Percentiles rank a stretch among this genome's conserved stretches.
Conservation (phyloP, 2,329 filamentous ascomycete genomes). For the Emergomyces africanus region DNA sequence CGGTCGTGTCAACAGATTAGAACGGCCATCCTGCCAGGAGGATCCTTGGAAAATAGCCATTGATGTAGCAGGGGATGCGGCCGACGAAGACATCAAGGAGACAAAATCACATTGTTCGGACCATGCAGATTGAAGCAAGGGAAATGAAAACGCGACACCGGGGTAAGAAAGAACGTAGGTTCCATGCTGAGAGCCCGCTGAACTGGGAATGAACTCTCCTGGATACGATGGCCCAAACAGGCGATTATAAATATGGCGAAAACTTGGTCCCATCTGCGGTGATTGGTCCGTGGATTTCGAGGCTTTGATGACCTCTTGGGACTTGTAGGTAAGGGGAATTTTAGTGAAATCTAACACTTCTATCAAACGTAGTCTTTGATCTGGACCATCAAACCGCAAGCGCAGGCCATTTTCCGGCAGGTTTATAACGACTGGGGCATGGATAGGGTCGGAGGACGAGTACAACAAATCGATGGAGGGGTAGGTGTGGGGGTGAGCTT, state of each 20-base stretch:
- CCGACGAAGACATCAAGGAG: constrained; percentile 65
- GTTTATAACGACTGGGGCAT: constrained; percentile 58
- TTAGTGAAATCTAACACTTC: constrained; percentile 86
- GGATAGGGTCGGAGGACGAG: constrained; percentile 60
- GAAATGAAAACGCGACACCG: constrained; percentile 85
- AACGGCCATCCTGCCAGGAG: constrained; percentile 77
- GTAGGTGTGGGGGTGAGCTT: constrained; percentile 72
- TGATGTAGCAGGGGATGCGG: constrained; percentile 61
- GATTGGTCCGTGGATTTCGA: constrained; percentile 22
- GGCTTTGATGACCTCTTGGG: constrained; percentile 60
- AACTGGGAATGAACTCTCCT: constrained; percentile 72
- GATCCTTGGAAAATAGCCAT: constrained; percentile 87
- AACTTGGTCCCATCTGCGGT: constrained; percentile 50
- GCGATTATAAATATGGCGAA: constrained; percentile 81
- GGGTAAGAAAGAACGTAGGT: constrained; percentile 90
- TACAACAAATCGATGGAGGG: constrained; percentile 74
- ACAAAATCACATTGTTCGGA: constrained; percentile 68
- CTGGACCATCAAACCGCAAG: constrained; percentile 82
- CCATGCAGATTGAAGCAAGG: constrained; percentile 60
- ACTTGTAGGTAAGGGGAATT: constrained; percentile 69
- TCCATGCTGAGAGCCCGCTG: constrained; percentile 44
- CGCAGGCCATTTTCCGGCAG: constrained; percentile 80
- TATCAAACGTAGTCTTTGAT: constrained; percentile 81
- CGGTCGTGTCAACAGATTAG: constrained; percentile 60
- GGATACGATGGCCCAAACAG: constrained; percentile 90